Percentiles rank a stretch among this genome's conserved stretches.
These are phyloP conservation scores for Hypoxylon sp. DNA, from an alignment of 2,329 filamentous ascomycete genomes.

Conservation along the genomic window DNA sequence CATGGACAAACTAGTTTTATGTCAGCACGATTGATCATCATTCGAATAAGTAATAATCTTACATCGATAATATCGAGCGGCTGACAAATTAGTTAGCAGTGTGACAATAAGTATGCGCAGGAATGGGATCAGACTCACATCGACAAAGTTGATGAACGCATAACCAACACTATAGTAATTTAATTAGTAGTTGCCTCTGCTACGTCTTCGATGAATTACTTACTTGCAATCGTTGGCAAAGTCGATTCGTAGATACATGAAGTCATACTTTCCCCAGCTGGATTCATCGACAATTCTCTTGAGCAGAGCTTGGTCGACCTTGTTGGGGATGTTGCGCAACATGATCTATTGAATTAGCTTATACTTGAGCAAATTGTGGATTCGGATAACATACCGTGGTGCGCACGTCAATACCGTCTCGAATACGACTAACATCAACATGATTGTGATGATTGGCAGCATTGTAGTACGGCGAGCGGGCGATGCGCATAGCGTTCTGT, in stretches of 20 bases:
- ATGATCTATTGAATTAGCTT: conserved; percentile 75
- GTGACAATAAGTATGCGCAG: conserved; percentile 53
- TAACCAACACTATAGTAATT: conserved; percentile 84
- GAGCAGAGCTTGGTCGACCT: conserved; percentile 82
- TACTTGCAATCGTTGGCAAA: conserved; percentile 88
- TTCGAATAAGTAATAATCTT: conserved; percentile 52
- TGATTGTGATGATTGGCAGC: conserved; percentile 70
- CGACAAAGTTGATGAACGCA: conserved; percentile 95
- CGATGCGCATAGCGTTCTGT: conserved; percentile 64
- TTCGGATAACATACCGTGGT: conserved; percentile 72
- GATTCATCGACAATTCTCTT: conserved; percentile 85
- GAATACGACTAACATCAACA: conserved; percentile 73
- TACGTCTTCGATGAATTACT: conserved; percentile 54
- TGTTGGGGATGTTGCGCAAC: conserved; percentile 95
- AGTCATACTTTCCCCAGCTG: conserved; percentile 88
- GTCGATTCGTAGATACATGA: conserved; percentile 94
- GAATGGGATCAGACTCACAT: conserved; percentile 66
- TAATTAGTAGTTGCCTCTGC: conserved; percentile 43
- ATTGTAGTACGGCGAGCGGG: conserved; percentile 63
- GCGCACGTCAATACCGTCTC: conserved; percentile 78
- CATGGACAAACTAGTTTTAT: conserved; percentile 75
- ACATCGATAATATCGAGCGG: conserved; percentile 81
- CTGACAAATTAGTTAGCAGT: conserved; percentile 62
- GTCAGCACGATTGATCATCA: conserved; percentile 47
- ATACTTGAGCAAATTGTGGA: conserved; percentile 43